phyloP scores from a whole-genome alignment of 2,329 filamentous ascomycete genomes.

The Fusarium sp. region DNA sequence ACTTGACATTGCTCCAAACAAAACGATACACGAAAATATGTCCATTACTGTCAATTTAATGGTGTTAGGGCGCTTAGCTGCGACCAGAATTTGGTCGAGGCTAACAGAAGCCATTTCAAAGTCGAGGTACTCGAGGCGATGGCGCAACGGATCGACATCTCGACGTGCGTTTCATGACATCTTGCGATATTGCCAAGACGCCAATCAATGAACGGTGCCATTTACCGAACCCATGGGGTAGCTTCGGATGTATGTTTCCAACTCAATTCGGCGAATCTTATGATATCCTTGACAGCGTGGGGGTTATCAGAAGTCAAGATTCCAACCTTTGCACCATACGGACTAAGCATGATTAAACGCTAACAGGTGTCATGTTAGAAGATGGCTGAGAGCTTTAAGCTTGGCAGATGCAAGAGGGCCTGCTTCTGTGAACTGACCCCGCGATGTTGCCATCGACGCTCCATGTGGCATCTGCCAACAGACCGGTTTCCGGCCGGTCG shows the following conservation, averaged over 20 bases:
- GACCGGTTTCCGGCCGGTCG: neutral
- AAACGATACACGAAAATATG: neutral
- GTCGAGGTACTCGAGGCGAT: neutral
- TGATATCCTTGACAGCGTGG: neutral
- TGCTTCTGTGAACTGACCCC: neutral
- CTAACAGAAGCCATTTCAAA: too few species aligned
- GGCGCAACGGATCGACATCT: conserved; percentile 5
- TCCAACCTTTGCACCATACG: neutral
- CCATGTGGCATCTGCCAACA: neutral
- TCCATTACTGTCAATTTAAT: too few species aligned
- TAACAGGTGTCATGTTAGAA: neutral
- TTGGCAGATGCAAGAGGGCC: neutral
- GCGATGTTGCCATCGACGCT: neutral
- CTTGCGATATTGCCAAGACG: neutral
- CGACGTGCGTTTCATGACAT: conserved; percentile 10
- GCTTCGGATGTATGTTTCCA: neutral
- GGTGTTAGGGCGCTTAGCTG: too few species aligned
- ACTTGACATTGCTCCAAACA: too few species aligned
- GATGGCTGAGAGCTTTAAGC: neutral
- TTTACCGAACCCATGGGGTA: neutral
- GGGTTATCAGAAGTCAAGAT: neutral
- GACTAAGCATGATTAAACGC: neutral
- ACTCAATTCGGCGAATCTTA: neutral
- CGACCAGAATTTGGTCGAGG: neutral
- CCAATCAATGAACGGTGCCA: neutral